Conservation (phyloP, 2,329 filamentous ascomycete species). For the Elsinoe necatrix region DNA sequence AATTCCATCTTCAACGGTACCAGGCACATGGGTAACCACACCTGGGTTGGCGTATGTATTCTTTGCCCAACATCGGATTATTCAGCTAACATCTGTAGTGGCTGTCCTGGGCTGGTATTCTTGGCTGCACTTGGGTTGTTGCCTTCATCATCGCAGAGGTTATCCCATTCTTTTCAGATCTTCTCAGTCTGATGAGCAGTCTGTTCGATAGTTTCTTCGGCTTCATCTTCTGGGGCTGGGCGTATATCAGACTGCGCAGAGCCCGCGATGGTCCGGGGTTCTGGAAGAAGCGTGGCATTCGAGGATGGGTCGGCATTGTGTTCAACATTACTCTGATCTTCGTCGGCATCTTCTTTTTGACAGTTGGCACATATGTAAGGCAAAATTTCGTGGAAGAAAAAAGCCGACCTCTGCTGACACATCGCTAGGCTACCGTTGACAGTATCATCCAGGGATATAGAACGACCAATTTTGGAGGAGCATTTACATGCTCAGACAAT, state of each 20-base stretch:
- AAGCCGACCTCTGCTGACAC: conserved; percentile 12
- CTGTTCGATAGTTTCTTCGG: conserved; percentile 90
- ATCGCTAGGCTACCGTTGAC: conserved; percentile 46
- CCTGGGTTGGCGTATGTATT: conserved; percentile 51
- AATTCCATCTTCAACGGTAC: conserved; percentile 78
- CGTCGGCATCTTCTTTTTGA: conserved; percentile 73
- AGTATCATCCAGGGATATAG: conserved; percentile 67
- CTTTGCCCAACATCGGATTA: neutral
- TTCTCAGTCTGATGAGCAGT: conserved; percentile 67
- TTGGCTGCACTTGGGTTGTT: conserved; percentile 69
- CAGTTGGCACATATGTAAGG: conserved; percentile 70
- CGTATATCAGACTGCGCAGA: conserved; percentile 66
- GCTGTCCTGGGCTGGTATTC: conserved; percentile 66
- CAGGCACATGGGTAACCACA: conserved; percentile 72
- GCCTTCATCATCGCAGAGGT: conserved; percentile 84
- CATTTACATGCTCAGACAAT: conserved; percentile 67
- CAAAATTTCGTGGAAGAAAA: neutral
- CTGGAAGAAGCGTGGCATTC: conserved; percentile 46
- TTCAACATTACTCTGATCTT: conserved; percentile 66
- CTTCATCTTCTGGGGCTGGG: conserved; percentile 89
- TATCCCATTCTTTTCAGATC: conserved; percentile 60
- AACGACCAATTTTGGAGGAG: conserved; percentile 54
- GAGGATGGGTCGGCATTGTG: conserved; percentile 46
- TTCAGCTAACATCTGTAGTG: conserved; percentile 39
- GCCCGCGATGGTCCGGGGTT: conserved; percentile 52